phyloP scores from a whole-genome alignment of 2,329 filamentous ascomycete genomes.

The Dryadomyces quercivorus region DNA sequence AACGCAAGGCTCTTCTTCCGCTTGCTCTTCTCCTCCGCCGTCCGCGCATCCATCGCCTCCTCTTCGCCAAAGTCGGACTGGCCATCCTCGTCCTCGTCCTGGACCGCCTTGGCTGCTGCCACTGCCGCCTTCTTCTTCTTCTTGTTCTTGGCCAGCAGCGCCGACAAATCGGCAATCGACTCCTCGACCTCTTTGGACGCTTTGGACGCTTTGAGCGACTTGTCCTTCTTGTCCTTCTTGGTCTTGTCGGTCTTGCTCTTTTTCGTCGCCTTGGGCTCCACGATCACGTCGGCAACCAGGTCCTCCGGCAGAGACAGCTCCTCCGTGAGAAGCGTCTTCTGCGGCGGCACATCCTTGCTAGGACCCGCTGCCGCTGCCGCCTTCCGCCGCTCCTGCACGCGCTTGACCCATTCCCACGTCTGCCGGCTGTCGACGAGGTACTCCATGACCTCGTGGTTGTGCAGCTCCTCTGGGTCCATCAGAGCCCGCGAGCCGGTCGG shows the following conservation, averaged over 20 bases:
- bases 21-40: conserved; percentile 75
- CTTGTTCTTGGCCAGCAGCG: conserved; percentile 41
- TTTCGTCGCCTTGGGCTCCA: conserved; percentile 10
- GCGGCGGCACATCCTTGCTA: background rate
- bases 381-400: conserved; percentile 33
- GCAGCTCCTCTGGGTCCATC: conserved; percentile 64
- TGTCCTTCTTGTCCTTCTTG: conserved; percentile 24
- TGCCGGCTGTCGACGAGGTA: conserved; percentile 67
- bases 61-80: conserved; percentile 93
- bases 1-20: conserved; percentile 91
- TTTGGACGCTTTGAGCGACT: conserved; percentile 31
- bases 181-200: conserved; percentile 53
- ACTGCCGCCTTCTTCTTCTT: conserved; percentile 18
- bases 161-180: conserved; percentile 56
- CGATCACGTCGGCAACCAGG: background rate
- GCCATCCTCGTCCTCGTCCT: conserved; percentile 29
- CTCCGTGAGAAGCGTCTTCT: background rate
- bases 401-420: conserved; percentile 65
- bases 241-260: conserved; percentile 11
- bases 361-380: background rate
- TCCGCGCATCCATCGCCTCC: conserved; percentile 60
- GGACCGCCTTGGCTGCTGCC: background rate
- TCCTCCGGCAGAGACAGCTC: background rate
- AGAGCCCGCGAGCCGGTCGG: conserved; percentile 38
- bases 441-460: conserved; percentile 86